Evolutionary conservation across 2,329 filamentous ascomycete genomes (phyloP).

Genomic region (Aspergillus melleus): DNA sequence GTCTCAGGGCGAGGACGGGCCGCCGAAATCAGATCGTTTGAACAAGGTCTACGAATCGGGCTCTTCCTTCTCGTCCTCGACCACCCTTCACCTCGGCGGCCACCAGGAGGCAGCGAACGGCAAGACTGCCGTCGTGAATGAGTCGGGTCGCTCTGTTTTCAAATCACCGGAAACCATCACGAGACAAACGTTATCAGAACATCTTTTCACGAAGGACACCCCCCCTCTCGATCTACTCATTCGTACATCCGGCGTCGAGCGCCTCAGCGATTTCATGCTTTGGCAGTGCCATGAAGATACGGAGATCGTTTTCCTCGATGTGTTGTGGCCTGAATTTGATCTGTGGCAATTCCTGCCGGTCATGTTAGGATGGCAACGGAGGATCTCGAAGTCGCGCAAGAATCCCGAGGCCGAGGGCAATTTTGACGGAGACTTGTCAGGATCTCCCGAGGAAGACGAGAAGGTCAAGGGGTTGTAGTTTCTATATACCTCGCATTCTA

Average conservation of each 20-base stretch:
- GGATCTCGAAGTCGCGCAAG: slow-evolving; percentile 63
- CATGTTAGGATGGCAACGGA: slow-evolving; percentile 82
- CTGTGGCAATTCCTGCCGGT: slow-evolving; percentile 92
- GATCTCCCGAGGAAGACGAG: slow-evolving; percentile 27
- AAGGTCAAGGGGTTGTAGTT: slow-evolving; percentile 31
- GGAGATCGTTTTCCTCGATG: slow-evolving; percentile 87
- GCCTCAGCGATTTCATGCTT: slow-evolving; percentile 96
- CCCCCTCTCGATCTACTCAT: slow-evolving; percentile 90
- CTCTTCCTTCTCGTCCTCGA: slow-evolving; percentile 40
- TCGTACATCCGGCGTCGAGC: slow-evolving; percentile 87
- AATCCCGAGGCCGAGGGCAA: slow-evolving; percentile 60
- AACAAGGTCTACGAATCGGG: slow-evolving; percentile 34
- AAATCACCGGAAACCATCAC: slow-evolving; percentile 89
- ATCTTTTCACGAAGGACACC: slow-evolving; percentile 83
- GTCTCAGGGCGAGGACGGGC: slow-evolving; percentile 45
- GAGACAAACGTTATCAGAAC: slow-evolving; percentile 73
- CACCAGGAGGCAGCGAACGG: slow-evolving; percentile 32
- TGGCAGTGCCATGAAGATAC: slow-evolving; percentile 97
- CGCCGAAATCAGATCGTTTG: slow-evolving; percentile 17
- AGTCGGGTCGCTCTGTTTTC: slow-evolving; percentile 38
- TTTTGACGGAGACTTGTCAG: slow-evolving; percentile 52
- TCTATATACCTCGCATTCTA: background rate
- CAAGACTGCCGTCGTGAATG: slow-evolving; percentile 35
- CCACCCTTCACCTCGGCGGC: slow-evolving; percentile 51
- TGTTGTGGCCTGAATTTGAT: slow-evolving; percentile 94